Conservation (phyloP, 2,329 filamentous ascomycete species). For the Cytospora mali region DNA sequence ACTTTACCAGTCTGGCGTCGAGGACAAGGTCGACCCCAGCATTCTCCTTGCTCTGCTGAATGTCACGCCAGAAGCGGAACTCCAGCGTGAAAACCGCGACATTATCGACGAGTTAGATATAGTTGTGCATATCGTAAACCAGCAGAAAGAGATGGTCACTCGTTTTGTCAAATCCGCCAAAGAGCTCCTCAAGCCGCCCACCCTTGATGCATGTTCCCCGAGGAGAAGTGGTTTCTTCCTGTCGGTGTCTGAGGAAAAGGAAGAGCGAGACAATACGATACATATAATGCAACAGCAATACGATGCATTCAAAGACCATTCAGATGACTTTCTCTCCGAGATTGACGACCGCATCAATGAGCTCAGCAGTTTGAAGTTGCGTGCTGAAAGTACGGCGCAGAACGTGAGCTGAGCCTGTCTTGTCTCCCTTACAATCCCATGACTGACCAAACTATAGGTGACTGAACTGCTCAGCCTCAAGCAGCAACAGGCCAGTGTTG, state of each 20-base stretch:
- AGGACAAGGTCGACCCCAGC: constrained; percentile 14
- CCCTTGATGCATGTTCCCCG: too few relatives aligned
- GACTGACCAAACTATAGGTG: constrained; percentile 33
- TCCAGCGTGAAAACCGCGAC: constrained; percentile 49
- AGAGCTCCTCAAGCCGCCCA: constrained; percentile 27
- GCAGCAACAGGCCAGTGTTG: constrained; percentile 48
- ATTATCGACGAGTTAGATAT: constrained; percentile 52
- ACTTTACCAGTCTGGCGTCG: constrained; percentile 33
- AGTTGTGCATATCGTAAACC: constrained; percentile 43
- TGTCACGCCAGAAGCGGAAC: constrained; percentile 46
- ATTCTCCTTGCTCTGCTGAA: constrained; percentile 37
- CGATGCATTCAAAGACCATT: constrained; percentile 35
- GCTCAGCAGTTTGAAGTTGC: constrained; percentile 37
- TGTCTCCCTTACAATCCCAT: background rate
- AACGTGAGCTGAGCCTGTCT: constrained; percentile 35
- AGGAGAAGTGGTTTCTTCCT: background rate
- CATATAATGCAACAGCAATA: constrained; percentile 28
- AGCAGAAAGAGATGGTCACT: constrained; percentile 39
- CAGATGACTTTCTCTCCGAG: constrained; percentile 34
- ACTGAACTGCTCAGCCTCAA: constrained; percentile 46
- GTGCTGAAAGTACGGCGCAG: constrained; percentile 38
- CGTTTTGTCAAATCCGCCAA: constrained; percentile 34
- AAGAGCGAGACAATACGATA: background rate
- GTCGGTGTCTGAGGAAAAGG: background rate
- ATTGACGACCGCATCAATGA: constrained; percentile 38